Conservation (phyloP, 257 asterid species). For the Capsicum baccatum region DNA sequence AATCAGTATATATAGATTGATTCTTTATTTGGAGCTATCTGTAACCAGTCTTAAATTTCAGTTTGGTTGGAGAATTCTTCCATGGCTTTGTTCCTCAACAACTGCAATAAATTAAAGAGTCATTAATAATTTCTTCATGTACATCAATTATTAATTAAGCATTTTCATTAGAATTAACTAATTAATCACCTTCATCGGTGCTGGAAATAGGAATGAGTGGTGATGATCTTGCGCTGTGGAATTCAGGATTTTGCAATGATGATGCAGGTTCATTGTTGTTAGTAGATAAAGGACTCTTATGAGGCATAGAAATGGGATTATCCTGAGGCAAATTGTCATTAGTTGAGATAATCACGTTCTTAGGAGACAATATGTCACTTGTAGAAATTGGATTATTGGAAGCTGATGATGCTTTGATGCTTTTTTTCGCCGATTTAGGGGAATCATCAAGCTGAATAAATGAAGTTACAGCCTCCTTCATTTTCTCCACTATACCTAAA, state of each 20-base stretch:
- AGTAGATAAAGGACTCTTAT: constrained; percentile 28
- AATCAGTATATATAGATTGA: constrained; percentile 15
- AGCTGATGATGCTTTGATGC: constrained; percentile 35
- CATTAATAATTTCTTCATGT: not conserved
- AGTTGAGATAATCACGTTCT: not conserved
- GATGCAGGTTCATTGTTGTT: constrained; percentile 33
- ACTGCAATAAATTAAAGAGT: constrained; percentile 43
- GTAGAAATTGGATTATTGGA: constrained; percentile 9
- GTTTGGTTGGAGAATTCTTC: constrained; percentile 85
- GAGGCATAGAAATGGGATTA: constrained; percentile 16
- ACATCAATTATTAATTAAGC: not conserved
- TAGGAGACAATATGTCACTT: not conserved
- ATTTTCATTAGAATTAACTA: not conserved
- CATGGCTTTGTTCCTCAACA: constrained; percentile 68
- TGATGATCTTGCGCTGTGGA: constrained; percentile 45
- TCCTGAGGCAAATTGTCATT: constrained; percentile 6
- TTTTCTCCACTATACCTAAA: constrained; percentile 71
- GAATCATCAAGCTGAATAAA: constrained; percentile 61
- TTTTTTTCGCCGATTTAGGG: constrained; percentile 31
- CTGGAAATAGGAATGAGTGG: constrained; percentile 51
- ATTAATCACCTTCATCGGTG: constrained; percentile 57
- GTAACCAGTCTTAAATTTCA: constrained; percentile 42
- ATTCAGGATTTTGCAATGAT: constrained; percentile 32
- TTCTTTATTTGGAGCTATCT: constrained; percentile 21
- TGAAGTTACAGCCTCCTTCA: constrained; percentile 75